Base-by-base conservation (phyloP, 371 early-diverging fungal genomes). In the Massospora cicadina region DNA sequence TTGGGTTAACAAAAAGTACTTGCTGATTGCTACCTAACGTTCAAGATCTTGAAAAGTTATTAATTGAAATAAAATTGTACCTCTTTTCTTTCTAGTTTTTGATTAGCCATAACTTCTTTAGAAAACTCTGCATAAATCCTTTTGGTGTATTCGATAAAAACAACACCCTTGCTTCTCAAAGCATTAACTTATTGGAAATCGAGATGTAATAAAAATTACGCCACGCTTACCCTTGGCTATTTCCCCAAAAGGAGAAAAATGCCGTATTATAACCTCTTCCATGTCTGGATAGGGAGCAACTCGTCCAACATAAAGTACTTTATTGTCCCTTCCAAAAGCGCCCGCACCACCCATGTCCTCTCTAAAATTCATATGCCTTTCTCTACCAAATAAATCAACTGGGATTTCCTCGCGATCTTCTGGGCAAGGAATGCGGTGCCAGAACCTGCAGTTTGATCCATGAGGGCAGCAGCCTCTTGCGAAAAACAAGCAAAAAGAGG, bases 301-400 rank as follows among this genome's bases (percentile, higher is more conserved):
- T 59, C 84, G 79, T 1, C 90, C 90, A 30, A 90, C 79, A 70
- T 89, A 90, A n/a, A 92, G 71, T 12, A 89, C 87, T 24, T 75
- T 71, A 65, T 83, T 84, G 43, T 81, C 81, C 55, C 82, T 75
- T 54, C 82, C 83, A 74, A 92, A 89, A 21, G 87, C 83, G 30
- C 92, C 92, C 5, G 89, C 86, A 64, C 90, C 92, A 63, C 89
- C 89, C 81, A 86, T 89, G 71, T 91, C 92, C 32, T 90, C 85
- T 54, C 88, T 78, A 60, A 87, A 87, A 57, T 87, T 84, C 26
- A 84, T 80, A 68, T 77, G 81, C 65, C 81, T 78, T 59, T 89
- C 89, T 53, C 92, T 76, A 56, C 92, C 92, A 80, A 91, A 91
- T 33, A 83, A 80, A 69, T 91, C 92, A 32, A 78, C 77, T 0